Conservation (phyloP, 352 stramenopile species). For the Aphanomyces stellatus region DNA sequence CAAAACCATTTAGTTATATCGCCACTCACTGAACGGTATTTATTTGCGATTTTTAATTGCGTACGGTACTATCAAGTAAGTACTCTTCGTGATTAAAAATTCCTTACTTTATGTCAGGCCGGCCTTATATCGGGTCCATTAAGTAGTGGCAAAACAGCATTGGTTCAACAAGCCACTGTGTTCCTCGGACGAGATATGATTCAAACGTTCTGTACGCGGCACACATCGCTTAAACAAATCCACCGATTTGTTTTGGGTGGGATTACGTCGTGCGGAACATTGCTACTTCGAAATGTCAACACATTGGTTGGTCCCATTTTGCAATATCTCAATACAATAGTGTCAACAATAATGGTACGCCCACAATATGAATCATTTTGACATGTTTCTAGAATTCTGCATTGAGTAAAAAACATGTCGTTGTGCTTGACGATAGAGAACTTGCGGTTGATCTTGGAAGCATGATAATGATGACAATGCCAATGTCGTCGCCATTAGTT, state of each 20-base stretch:
- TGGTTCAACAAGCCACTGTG: not conserved
- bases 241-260: conserved; percentile 13
- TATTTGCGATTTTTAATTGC: conserved; percentile 42
- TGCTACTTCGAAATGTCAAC: conserved; percentile 19
- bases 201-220: not conserved
- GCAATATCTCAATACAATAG: not conserved
- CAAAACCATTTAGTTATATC: conserved; percentile 29
- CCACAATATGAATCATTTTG: conserved; percentile 19
- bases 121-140: conserved; percentile 3
- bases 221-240: not conserved
- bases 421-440: conserved; percentile 25
- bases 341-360: conserved; percentile 17
- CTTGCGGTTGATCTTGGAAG: conserved; percentile 33
- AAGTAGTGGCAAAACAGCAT: conserved; percentile 3
- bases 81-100: not conserved
- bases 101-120: conserved; percentile 6
- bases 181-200: conserved; percentile 1
- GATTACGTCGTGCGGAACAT: conserved; percentile 20
- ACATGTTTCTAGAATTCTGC: conserved; percentile 23
- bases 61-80: conserved; percentile 31
- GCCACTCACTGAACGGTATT: conserved; percentile 35
- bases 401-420: conserved; percentile 27
- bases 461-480: conserved; percentile 27
- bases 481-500: not conserved
- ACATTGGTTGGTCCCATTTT: not conserved